Percentiles rank a stretch among this genome's conserved stretches.
phyloP scores from a whole-genome alignment of 345 rosid genomes.

The Pistacia atlantica region DNA sequence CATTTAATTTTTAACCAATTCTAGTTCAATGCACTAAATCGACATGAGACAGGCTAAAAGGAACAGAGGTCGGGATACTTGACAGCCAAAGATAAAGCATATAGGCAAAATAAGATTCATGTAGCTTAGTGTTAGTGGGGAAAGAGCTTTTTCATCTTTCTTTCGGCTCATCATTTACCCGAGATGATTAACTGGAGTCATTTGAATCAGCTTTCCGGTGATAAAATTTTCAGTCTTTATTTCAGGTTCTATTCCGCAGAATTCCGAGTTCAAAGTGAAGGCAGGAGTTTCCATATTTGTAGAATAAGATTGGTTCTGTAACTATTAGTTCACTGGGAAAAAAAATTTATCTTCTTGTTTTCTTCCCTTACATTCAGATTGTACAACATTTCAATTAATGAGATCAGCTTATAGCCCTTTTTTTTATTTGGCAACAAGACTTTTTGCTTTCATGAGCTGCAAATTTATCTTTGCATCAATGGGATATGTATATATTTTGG shows the following conservation, averaged over 20 bases:
- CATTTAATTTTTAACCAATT: background rate
- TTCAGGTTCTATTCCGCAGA: constrained; percentile 15
- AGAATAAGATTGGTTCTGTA: background rate
- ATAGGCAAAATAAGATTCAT: background rate
- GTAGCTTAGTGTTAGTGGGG: background rate
- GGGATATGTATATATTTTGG: background rate
- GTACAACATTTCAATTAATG: background rate
- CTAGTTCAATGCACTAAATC: background rate
- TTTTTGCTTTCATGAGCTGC: background rate
- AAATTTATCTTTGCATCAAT: background rate
- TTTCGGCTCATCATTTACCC: too few species aligned
- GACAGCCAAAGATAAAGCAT: background rate
- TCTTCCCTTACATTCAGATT: background rate
- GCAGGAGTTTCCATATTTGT: background rate
- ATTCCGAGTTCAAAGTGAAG: background rate
- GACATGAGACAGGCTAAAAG: background rate
- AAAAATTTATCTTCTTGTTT: background rate
- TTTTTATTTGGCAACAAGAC: background rate
- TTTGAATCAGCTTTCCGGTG: background rate
- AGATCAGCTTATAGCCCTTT: background rate
- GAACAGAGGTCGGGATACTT: background rate
- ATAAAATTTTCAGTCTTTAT: constrained; percentile 12
- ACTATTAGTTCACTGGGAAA: background rate
- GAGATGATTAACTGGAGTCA: background rate
- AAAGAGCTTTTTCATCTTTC: background rate